phyloP scores from a whole-genome alignment of 306 rosid genomes.

The Alnus rubra region DNA sequence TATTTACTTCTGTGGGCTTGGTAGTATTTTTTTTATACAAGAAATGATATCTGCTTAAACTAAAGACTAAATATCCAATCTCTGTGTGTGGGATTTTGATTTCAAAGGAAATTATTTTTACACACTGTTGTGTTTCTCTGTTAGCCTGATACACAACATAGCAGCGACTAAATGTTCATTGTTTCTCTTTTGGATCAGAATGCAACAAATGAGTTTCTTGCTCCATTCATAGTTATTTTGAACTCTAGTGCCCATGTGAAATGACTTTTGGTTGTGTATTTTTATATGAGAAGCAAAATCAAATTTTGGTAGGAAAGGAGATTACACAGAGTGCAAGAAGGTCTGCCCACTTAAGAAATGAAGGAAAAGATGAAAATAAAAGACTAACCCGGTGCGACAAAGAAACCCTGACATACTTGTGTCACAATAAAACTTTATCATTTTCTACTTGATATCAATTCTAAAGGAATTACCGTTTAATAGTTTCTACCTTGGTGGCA shows the following conservation, averaged over 20 bases:
- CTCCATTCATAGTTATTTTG: not conserved
- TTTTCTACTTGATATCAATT: constrained; percentile 14
- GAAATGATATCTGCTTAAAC: not conserved
- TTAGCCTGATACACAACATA: not conserved
- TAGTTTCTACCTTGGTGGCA: not conserved
- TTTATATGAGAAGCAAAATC: not conserved
- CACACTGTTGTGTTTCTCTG: not conserved
- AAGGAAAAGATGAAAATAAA: not conserved
- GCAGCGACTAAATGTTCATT: not conserved
- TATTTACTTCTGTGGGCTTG: not conserved
- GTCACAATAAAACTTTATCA: constrained; percentile 9
- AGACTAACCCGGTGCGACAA: not conserved
- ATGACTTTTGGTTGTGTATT: not conserved
- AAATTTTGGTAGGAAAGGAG: not conserved
- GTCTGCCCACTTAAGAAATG: not conserved
- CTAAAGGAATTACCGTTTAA: not conserved
- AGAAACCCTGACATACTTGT: constrained; percentile 1
- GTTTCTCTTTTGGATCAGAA: not conserved
- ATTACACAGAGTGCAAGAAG: not conserved
- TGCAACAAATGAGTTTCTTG: not conserved
- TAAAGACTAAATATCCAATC: not conserved
- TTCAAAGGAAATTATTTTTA: not conserved
- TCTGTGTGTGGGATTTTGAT: not conserved
- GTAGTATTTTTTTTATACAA: not conserved
- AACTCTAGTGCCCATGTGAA: not conserved